phyloP scores from a whole-genome alignment of 352 stramenopile species.

The Albugo laibachii region DNA sequence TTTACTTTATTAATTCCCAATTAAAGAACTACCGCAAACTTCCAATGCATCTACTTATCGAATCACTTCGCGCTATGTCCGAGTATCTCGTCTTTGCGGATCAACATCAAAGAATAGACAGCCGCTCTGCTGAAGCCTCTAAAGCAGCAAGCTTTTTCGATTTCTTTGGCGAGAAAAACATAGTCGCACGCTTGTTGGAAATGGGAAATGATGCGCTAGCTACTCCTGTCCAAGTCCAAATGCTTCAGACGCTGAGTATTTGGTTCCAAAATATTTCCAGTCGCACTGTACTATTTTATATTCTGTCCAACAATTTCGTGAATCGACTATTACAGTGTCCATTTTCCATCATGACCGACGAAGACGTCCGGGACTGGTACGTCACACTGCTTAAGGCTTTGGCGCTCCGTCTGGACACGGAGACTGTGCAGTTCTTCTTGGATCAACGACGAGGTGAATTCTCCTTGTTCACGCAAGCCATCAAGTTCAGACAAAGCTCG shows the following conservation, averaged over 20 bases:
- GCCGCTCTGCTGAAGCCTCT: slow-evolving; percentile 7
- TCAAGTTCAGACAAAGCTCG: slow-evolving; percentile 42
- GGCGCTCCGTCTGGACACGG: slow-evolving; percentile 62
- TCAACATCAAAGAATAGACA: slow-evolving; percentile 29
- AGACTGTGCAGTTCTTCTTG: slow-evolving; percentile 83
- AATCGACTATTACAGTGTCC: slow-evolving; percentile 83
- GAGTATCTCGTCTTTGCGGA: slow-evolving; percentile 82
- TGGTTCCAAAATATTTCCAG: slow-evolving; percentile 82
- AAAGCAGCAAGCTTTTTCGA: slow-evolving; percentile 76
- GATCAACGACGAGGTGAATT: slow-evolving; percentile 20
- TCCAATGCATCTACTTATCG: slow-evolving; percentile 52
- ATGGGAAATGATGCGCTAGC: slow-evolving; percentile 29
- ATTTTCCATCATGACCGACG: slow-evolving; percentile 34
- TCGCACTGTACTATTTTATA: slow-evolving; percentile 84
- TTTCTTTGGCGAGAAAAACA: slow-evolving; percentile 95
- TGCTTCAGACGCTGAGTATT: slow-evolving; percentile 86
- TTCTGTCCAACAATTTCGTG: slow-evolving; percentile 90
- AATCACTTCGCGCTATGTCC: slow-evolving; percentile 55
- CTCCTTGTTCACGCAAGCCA: slow-evolving; percentile 49
- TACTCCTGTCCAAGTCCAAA: slow-evolving; percentile 76
- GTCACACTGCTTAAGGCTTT: slow-evolving; percentile 78
- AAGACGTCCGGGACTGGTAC: slow-evolving; percentile 80
- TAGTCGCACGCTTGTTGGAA: slow-evolving; percentile 81
- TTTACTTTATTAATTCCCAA: slow-evolving; percentile 7
- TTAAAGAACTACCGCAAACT: slow-evolving; percentile 31